Base-by-base conservation (phyloP, 768 basidiomycete genomes). In the Tylopilus plumbeoviolaceoides region DNA sequence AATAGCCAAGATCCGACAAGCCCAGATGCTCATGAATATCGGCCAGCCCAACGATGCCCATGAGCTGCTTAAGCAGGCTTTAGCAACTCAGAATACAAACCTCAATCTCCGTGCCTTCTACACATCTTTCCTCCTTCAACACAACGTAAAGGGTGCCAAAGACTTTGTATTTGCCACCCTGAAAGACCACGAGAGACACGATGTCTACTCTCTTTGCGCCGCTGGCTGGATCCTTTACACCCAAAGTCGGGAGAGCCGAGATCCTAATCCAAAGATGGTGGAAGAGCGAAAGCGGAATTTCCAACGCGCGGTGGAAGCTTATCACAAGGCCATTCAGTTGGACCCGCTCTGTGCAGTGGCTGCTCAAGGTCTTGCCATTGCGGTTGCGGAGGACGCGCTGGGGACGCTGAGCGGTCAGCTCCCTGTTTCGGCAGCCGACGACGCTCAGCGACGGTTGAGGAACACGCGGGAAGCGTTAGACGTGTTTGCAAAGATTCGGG, bases 361-460 rank as follows among this genome's bases (percentile, higher is more conserved):
- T 4, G 97, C 95, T 6, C 93, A 97, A 66, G 95, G 95, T 3
- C 76, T 99, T 8, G 97, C 95, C 1, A 98, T 98, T 57, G 84
- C 90, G 5, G 84, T 91, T 2, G 95, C 94, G 0, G 97, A 99
- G 66, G 93, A 95, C 67, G 86, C 87, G 0, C 71, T 98, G 10
- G 89, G 90, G 2, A 77, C 79, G 12, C 64, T 85, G 49, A 80
- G 80, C 12, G 84, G 84, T 30, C 75, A 75, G 5, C 60, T 79
- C 4, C 72, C 76, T 5, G 68, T 75, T 5, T 71, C 74, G 7
- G 72, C 77, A 4, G 72, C 73, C 1, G 90, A 91, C 25, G 92
- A 95, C 54, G 70, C 74, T 0, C 78, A 81, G 59, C 79, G 80
- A 56, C 76, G 89, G 42, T 61, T 83, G 56, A 80, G 80, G 70